A percentile compares a stretch with the other conserved stretches of the same genome.
These are phyloP conservation scores for Aspergillus luchuensis DNA, from an alignment of 2,329 filamentous ascomycete species.

Conservation along the genomic window DNA sequence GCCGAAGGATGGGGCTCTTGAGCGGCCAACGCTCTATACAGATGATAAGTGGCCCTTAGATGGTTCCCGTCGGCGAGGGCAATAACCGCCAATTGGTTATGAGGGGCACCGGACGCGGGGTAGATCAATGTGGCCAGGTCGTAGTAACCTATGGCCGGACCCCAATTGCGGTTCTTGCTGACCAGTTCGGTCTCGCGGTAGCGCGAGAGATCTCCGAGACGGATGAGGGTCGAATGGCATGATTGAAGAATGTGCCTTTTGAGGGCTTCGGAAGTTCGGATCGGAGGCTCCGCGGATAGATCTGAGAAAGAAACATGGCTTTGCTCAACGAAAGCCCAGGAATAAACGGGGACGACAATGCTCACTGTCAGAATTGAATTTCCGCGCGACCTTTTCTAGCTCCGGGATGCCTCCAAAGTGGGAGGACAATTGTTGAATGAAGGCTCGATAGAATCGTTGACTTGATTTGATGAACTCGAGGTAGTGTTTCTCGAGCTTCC, in stretches of 20 bases:
- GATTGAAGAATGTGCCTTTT: constrained; percentile 66
- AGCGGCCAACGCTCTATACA: constrained; percentile 80
- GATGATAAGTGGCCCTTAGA: constrained; percentile 82
- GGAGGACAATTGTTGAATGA: constrained; percentile 73
- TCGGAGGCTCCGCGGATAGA: constrained; percentile 48
- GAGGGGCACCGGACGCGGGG: constrained; percentile 76
- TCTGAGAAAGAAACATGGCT: constrained; percentile 25
- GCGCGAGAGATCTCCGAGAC: constrained; percentile 84
- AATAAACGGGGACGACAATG: constrained; percentile 16
- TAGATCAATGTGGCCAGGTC: constrained; percentile 75
- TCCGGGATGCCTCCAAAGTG: constrained; percentile 60
- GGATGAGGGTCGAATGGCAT: constrained; percentile 80
- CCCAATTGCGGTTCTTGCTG: constrained; percentile 73
- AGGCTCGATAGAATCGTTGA: constrained; percentile 84
- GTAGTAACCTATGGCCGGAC: constrained; percentile 81
- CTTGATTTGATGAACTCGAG: constrained; percentile 82
- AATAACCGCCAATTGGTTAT: constrained; percentile 90
- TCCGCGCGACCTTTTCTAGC: constrained; percentile 58
- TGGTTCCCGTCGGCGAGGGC: constrained; percentile 75
- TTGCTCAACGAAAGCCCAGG: constrained; percentile 11
- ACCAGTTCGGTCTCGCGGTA: constrained; percentile 77
- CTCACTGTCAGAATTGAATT: constrained; percentile 53
- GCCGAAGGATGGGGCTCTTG: constrained; percentile 74
- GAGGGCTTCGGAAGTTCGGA: constrained; percentile 52
- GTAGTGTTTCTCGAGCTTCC: constrained; percentile 81